Conservation (phyloP, 306 rosid genomes). For the Astragalus membranaceus region DNA sequence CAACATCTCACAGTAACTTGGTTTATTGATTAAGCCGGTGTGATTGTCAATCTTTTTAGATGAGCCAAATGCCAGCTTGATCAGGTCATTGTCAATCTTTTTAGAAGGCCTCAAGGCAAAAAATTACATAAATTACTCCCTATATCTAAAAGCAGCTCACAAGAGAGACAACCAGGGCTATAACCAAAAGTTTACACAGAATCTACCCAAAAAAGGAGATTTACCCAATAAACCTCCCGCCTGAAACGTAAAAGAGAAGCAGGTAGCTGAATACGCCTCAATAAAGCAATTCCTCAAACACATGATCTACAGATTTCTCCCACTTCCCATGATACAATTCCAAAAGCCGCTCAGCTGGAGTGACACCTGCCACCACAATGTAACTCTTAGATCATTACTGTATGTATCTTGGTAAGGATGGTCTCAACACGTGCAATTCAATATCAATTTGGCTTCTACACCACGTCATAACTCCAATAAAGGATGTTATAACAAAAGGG, state of each 20-base stretch:
- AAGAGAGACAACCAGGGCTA: constrained; percentile 14
- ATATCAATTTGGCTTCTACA: not conserved
- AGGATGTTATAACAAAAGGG: not conserved
- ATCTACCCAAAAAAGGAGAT: constrained; percentile 13
- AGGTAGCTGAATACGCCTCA: constrained; percentile 36
- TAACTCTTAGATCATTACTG: not conserved
- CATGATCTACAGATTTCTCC: constrained; percentile 79
- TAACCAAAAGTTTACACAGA: constrained; percentile 23
- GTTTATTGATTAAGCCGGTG: not conserved
- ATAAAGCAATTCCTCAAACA: constrained; percentile 83
- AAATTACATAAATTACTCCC: constrained; percentile 37
- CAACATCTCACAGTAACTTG: too few relatives aligned
- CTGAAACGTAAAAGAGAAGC: constrained; percentile 15
- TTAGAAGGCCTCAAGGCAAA: constrained; percentile 24
- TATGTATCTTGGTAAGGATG: not conserved
- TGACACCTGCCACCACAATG: constrained; percentile 55
- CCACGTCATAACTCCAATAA: not conserved
- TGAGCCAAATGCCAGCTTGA: constrained; percentile 16
- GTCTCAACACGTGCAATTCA: not conserved
- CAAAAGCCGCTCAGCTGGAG: constrained; percentile 90
- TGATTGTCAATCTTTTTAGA: constrained; percentile 6
- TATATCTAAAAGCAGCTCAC: constrained; percentile 22
- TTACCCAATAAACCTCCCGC: constrained; percentile 27
- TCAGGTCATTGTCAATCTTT: constrained; percentile 5
- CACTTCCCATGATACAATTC: constrained; percentile 76